Conservation (phyloP, 2,329 filamentous ascomycete species). For the Colletotrichum cordylinicola region DNA sequence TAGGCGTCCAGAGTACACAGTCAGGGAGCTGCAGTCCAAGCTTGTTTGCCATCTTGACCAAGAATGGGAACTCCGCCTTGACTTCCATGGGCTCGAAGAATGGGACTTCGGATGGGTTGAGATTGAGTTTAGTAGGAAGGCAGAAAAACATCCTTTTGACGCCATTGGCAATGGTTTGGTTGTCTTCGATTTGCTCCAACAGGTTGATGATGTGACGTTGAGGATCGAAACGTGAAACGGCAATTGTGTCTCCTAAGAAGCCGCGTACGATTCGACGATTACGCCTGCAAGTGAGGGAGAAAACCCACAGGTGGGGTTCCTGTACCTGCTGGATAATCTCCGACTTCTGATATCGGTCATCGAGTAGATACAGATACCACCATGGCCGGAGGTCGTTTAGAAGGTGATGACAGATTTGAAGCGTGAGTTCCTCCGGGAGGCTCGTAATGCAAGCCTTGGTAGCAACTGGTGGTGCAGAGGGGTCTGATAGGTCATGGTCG, state of each 20-base stretch:
- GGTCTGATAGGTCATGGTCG: neutral
- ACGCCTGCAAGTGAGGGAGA: neutral
- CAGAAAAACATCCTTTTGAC: neutral
- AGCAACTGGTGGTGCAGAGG: neutral
- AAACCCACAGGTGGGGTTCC: neutral
- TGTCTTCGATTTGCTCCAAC: neutral
- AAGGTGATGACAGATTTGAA: neutral
- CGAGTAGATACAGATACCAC: neutral
- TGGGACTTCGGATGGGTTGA: neutral
- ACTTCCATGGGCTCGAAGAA: neutral
- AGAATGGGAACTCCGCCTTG: neutral
- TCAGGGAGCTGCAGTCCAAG: too few species aligned
- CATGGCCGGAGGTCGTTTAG: neutral
- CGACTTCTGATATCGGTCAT: neutral
- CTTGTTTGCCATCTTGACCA: too few species aligned
- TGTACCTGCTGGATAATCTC: neutral
- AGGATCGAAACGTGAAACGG: neutral
- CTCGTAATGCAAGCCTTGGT: neutral
- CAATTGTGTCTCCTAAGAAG: neutral
- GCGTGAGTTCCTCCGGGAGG: neutral
- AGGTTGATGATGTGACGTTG: neutral
- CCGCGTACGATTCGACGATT: neutral
- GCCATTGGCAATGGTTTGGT: neutral
- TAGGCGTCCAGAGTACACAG: too few species aligned
- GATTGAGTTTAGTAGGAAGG: neutral